phyloP scores from a whole-genome alignment of 495 filamentous ascomycete genomes.

The Ascobolus immersus region DNA sequence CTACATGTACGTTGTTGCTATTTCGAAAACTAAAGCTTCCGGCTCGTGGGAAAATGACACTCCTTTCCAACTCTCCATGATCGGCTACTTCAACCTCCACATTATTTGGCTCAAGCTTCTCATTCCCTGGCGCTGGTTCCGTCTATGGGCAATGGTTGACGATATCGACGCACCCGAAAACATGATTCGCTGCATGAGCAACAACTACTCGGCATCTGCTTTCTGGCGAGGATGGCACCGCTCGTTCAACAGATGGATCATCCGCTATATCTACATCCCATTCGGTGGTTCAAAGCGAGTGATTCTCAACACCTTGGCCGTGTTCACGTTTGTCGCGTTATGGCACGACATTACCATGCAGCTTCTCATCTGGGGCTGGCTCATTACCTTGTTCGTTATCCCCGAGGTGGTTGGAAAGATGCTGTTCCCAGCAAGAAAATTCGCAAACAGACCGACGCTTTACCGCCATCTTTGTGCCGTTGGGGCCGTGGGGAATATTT shows the following conservation, averaged over 20 bases:
- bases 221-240: slow-evolving; percentile 97
- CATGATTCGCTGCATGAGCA: slow-evolving; percentile 86
- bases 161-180: slow-evolving; percentile 91
- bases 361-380: slow-evolving; percentile 87
- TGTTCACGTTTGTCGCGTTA: slow-evolving; percentile 91
- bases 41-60: slow-evolving; percentile 54
- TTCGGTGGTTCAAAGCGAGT: slow-evolving; percentile 44
- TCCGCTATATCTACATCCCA: slow-evolving; percentile 86
- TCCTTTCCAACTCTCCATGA: slow-evolving; percentile 64
- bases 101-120: slow-evolving; percentile 96
- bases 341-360: slow-evolving; percentile 96
- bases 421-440: slow-evolving; percentile 45
- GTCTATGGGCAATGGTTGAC: slow-evolving; percentile 74
- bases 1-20: slow-evolving; percentile 80
- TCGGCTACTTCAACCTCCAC: slow-evolving; percentile 90
- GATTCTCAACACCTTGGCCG: slow-evolving; percentile 49
- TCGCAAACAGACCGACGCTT: slow-evolving; percentile 35
- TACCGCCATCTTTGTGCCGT: slow-evolving; percentile 62
- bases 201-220: slow-evolving; percentile 75
- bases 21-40: slow-evolving; percentile 49
- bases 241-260: slow-evolving; percentile 75
- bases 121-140: slow-evolving; percentile 91
- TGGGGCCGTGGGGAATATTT: slow-evolving; percentile 63
- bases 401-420: slow-evolving; percentile 51
- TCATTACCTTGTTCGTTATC: slow-evolving; percentile 76